Evolutionary conservation across 164 flowering plant genomes (phyloP).

Genomic region (Magnolia officinalis): DNA sequence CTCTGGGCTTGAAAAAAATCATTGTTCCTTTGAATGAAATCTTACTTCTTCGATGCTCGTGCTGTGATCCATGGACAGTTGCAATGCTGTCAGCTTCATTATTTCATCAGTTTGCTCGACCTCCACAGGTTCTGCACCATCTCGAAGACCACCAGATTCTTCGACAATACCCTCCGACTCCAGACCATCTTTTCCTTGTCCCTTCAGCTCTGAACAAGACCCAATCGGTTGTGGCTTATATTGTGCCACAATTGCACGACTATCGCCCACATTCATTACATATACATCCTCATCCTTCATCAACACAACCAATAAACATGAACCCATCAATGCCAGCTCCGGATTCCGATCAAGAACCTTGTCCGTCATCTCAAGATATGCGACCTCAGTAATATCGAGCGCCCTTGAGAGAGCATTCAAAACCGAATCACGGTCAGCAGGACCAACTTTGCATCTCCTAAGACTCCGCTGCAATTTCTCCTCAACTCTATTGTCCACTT

Average conservation of each 20-base stretch:
- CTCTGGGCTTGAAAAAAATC: not conserved
- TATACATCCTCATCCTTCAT: conserved; percentile 99
- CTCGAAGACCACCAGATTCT: conserved; percentile 40
- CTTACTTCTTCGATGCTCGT: conserved; percentile 99
- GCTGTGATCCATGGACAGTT: conserved; percentile 95
- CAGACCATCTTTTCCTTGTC: conserved; percentile 22
- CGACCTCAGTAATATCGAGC: conserved; percentile 69
- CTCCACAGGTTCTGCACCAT: conserved; percentile 22
- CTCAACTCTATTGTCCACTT: conserved; percentile 39
- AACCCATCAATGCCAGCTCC: conserved; percentile 96
- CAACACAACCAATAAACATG: conserved; percentile 81
- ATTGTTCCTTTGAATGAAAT: conserved; percentile 4
- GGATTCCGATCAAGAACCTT: conserved; percentile 80
- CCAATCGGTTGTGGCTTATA: conserved; percentile 41
- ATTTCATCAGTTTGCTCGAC: conserved; percentile 33
- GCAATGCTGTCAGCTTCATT: conserved; percentile 72
- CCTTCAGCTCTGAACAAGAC: conserved; percentile 22
- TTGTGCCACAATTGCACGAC: conserved; percentile 95
- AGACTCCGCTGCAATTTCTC: conserved; percentile 33
- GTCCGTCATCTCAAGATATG: conserved; percentile 88
- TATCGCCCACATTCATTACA: conserved; percentile 98
- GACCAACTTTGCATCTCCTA: conserved; percentile 69
- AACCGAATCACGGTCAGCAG: conserved; percentile 73
- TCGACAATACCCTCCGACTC: conserved; percentile 60
- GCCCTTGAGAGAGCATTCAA: conserved; percentile 82